A percentile compares a stretch with the other conserved stretches of the same genome.
Evolutionary conservation across 192 early-diverging fungal species (phyloP).

Genomic region (Lobosporangium transversale): DNA sequence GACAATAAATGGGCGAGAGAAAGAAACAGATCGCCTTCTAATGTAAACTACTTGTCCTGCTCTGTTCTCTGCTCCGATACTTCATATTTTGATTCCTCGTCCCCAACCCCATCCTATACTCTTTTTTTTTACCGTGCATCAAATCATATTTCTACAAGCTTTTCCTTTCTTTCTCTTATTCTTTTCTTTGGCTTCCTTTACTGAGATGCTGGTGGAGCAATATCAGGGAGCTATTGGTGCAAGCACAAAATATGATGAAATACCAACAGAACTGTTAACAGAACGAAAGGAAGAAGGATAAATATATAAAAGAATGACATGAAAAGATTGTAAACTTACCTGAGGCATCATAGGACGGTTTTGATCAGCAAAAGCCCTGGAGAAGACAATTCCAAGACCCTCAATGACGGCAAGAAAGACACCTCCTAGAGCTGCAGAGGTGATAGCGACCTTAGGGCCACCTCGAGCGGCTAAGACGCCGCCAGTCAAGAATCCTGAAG

Average conservation of each 20-base stretch:
- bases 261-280: too few relatives aligned
- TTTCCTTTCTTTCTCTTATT: background rate
- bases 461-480: constrained; percentile 93
- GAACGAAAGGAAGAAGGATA: too few relatives aligned
- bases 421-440: constrained; percentile 92
- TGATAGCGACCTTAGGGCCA: constrained; percentile 62
- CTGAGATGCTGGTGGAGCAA: constrained; percentile 52
- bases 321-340: constrained; percentile 11
- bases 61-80: too few relatives aligned
- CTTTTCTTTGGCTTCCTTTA: constrained; percentile 17
- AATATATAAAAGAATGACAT: background rate
- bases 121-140: too few relatives aligned
- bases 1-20: too few relatives aligned
- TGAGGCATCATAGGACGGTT: constrained; percentile 51
- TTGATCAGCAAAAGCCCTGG: constrained; percentile 30
- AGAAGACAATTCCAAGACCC: constrained; percentile 79
- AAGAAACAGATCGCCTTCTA: too few relatives aligned
- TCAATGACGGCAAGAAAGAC: constrained; percentile 95
- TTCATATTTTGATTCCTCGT: too few relatives aligned
- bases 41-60: too few relatives aligned
- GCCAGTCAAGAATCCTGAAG: constrained; percentile 93
- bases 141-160: too few relatives aligned
- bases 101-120: too few relatives aligned
- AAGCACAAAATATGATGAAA: background rate
- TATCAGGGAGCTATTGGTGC: constrained; percentile 41